Conservation (phyloP, 768 basidiomycete species). For the Tricholoma flavovirens region DNA sequence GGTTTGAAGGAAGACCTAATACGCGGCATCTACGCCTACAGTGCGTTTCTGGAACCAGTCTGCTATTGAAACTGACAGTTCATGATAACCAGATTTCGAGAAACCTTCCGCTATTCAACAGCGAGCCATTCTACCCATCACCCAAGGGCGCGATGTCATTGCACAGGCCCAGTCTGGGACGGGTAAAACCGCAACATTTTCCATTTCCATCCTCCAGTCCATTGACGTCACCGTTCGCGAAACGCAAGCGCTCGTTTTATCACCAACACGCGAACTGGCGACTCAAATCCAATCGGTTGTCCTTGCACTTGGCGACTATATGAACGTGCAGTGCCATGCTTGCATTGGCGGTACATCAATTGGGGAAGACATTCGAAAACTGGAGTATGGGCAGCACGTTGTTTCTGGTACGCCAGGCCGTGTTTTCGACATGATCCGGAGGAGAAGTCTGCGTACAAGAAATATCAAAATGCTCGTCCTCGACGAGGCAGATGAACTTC, state of each 20-base stretch:
- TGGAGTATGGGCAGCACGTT: constrained; percentile 96
- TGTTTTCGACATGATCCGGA: constrained; percentile 98
- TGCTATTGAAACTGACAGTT: background rate
- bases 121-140: constrained; percentile 94
- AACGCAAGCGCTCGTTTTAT: constrained; percentile 93
- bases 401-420: constrained; percentile 97
- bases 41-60: constrained; percentile 37
- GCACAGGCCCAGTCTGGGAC: constrained; percentile 99
- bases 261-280: constrained; percentile 97
- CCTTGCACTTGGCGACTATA: constrained; percentile 94
- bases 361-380: constrained; percentile 94
- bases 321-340: constrained; percentile 98
- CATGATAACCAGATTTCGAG: constrained; percentile 65
- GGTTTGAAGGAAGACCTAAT: constrained; percentile 92
- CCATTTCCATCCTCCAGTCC: constrained; percentile 95
- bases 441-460: constrained; percentile 86
- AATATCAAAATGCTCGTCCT: constrained; percentile 98
- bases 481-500: constrained; percentile 92
- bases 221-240: constrained; percentile 94
- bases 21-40: constrained; percentile 97
- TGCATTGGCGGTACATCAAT: constrained; percentile 98
- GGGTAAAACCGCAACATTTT: constrained; percentile 99
- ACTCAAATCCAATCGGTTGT: constrained; percentile 99
- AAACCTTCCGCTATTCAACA: constrained; percentile 99
- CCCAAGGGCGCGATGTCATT: constrained; percentile 94